Evolutionary conservation across 768 basidiomycete genomes (phyloP).

Genomic region (Suillus occidentalis): DNA sequence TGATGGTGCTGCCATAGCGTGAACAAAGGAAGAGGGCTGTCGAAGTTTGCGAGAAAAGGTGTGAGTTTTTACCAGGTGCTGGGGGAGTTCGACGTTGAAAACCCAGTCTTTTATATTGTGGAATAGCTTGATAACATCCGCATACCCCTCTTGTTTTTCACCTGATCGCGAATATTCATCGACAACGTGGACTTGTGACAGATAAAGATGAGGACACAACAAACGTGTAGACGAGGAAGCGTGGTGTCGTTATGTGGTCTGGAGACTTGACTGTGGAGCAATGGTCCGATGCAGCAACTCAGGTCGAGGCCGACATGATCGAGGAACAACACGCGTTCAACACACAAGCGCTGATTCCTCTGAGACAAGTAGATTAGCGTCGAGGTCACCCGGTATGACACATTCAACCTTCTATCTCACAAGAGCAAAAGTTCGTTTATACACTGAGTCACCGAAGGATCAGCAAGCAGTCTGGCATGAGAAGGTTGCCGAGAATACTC

Average conservation of each 20-base stretch:
- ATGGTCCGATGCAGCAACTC: slow-evolving; percentile 56
- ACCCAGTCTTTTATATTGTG: slow-evolving; percentile 54
- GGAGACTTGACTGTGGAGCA: slow-evolving; percentile 72
- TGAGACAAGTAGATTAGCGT: slow-evolving; percentile 36
- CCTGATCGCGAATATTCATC: slow-evolving; percentile 53
- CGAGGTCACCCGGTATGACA: slow-evolving; percentile 28
- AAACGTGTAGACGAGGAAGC: slow-evolving; percentile 73
- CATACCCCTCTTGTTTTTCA: slow-evolving; percentile 45
- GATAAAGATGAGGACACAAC: slow-evolving; percentile 69
- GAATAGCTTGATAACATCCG: slow-evolving; percentile 44
- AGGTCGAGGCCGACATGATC: slow-evolving; percentile 64
- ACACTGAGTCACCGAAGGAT: slow-evolving; percentile 29
- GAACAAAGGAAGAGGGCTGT: slow-evolving; percentile 36
- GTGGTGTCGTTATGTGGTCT: slow-evolving; percentile 55
- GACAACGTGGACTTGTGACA: slow-evolving; percentile 81
- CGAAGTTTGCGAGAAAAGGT: slow-evolving; percentile 30
- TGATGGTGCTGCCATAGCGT: slow-evolving; percentile 48
- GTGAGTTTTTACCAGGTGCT: slow-evolving; percentile 28
- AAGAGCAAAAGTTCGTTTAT: slow-evolving; percentile 20
- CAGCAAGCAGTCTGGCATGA: slow-evolving; percentile 21
- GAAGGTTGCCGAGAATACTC: slow-evolving; percentile 28
- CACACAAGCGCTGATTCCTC: slow-evolving; percentile 51
- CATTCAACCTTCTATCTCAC: slow-evolving; percentile 26
- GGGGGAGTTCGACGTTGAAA: slow-evolving; percentile 14
- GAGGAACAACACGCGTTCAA: slow-evolving; percentile 63